Conservation (phyloP, 2,329 filamentous ascomycete species). For the Pestalotiopsis sp. region DNA sequence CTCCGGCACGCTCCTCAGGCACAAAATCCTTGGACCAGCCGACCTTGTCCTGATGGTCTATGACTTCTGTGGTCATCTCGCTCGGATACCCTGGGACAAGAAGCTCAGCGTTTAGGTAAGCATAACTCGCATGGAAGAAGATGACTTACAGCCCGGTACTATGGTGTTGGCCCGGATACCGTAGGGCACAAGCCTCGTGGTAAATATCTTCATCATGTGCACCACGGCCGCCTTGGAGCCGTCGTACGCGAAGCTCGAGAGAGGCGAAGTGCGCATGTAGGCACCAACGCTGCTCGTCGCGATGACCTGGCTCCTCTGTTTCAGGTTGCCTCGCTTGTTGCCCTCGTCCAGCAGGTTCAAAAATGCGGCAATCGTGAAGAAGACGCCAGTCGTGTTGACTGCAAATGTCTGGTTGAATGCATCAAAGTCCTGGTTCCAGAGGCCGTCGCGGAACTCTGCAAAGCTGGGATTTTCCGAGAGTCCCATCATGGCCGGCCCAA, state of each 20-base stretch:
- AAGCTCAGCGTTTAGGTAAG: not conserved
- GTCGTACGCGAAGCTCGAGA: slow-evolving; percentile 72
- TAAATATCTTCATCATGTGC: slow-evolving; percentile 69
- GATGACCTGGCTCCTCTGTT: slow-evolving; percentile 47
- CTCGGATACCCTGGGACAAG: slow-evolving; percentile 43
- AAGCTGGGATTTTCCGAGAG: slow-evolving; percentile 51
- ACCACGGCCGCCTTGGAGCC: slow-evolving; percentile 69
- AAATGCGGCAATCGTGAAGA: slow-evolving; percentile 70
- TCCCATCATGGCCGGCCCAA: slow-evolving; percentile 58
- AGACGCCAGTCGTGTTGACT: slow-evolving; percentile 67
- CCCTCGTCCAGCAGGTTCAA: slow-evolving; percentile 65
- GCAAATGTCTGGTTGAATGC: slow-evolving; percentile 64
- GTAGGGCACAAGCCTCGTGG: slow-evolving; percentile 64
- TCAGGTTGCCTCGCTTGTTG: slow-evolving; percentile 50
- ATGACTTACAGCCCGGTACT: slow-evolving; percentile 59
- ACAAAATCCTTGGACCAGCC: slow-evolving; percentile 27
- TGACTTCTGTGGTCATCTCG: slow-evolving; percentile 45
- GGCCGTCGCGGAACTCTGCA: slow-evolving; percentile 55
- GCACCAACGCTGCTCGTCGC: slow-evolving; percentile 65
- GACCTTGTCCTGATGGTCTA: slow-evolving; percentile 21
- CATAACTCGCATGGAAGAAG: not conserved
- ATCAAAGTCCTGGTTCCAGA: slow-evolving; percentile 65
- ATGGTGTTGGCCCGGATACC: slow-evolving; percentile 66
- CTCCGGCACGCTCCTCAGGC: slow-evolving; percentile 25
- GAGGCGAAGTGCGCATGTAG: slow-evolving; percentile 63